These are phyloP conservation scores for Trichoderma koningiopsis DNA, from an alignment of 2,329 filamentous ascomycete species.

Conservation along the genomic window DNA sequence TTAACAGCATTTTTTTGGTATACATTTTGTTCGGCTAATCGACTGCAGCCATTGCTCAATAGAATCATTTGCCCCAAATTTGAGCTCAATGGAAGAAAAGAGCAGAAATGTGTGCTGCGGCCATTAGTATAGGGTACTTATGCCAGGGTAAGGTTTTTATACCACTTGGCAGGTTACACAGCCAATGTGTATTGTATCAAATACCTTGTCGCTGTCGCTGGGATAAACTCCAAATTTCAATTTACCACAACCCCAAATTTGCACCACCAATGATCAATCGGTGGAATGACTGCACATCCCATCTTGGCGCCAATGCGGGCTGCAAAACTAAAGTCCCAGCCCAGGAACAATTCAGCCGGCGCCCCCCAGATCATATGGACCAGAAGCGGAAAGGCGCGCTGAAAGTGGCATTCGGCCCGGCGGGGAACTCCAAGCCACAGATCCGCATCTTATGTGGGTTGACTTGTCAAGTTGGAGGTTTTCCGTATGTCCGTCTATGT, in stretches of 20 bases:
- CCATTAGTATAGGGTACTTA: too few species aligned
- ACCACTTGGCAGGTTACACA: too few species aligned
- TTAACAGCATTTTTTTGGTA: too few species aligned
- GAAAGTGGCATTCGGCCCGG: slow-evolving; percentile 18
- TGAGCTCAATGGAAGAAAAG: too few species aligned
- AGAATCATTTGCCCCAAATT: too few species aligned
- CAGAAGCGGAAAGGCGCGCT: slow-evolving; percentile 9
- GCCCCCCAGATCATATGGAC: slow-evolving; percentile 4
- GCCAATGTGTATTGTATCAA: too few species aligned
- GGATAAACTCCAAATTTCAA: not conserved
- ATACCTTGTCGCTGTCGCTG: not conserved
- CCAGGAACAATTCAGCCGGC: slow-evolving; percentile 20
- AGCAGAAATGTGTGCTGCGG: too few species aligned
- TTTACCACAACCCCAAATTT: not conserved
- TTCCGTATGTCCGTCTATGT: slow-evolving; percentile 14
- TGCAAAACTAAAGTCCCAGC: not conserved
- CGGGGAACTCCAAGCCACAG: slow-evolving; percentile 18
- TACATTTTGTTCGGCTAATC: too few species aligned
- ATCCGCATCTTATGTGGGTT: slow-evolving; percentile 17
- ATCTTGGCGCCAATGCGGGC: not conserved
- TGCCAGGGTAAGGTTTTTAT: too few species aligned
- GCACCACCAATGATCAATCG: slow-evolving; percentile 1
- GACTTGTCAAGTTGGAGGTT: not conserved
- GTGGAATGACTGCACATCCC: not conserved
- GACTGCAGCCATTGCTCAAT: too few species aligned